Evolutionary conservation across 1,139 yeast species (phyloP).

Genomic region (Komagataea norvegica): DNA sequence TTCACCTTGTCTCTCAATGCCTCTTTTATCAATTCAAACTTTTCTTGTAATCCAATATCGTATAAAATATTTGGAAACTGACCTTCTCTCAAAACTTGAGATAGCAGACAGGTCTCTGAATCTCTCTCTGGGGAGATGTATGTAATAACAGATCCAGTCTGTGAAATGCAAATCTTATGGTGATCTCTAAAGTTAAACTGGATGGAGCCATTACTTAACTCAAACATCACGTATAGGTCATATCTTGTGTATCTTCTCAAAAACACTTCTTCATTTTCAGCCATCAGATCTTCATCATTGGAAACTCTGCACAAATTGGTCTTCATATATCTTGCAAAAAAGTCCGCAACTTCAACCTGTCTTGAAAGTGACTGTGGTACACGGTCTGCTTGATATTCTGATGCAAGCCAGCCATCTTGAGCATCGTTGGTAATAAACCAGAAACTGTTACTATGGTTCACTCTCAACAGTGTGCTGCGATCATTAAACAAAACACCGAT

Average conservation of each 20-base stretch:
- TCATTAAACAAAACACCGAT: constrained; percentile 91
- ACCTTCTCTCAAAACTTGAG: constrained; percentile 56
- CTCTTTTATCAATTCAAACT: constrained; percentile 30
- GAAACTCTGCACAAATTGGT: constrained; percentile 75
- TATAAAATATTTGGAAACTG: constrained; percentile 59
- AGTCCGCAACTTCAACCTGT: constrained; percentile 77
- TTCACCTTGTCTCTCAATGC: constrained; percentile 27
- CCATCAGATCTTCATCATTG: constrained; percentile 42
- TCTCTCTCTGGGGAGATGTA: constrained; percentile 76
- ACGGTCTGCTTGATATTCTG: constrained; percentile 51
- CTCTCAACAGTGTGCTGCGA: constrained; percentile 71
- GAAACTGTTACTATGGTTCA: constrained; percentile 58
- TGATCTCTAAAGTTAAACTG: constrained; percentile 96
- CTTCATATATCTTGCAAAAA: constrained; percentile 80
- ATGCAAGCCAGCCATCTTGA: constrained; percentile 68
- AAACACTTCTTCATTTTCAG: constrained; percentile 57
- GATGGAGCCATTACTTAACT: constrained; percentile 84
- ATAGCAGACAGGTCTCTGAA: constrained; percentile 64
- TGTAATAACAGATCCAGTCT: constrained; percentile 70
- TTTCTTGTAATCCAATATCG: constrained; percentile 45
- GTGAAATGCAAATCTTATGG: constrained; percentile 77
- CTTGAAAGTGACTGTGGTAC: constrained; percentile 61
- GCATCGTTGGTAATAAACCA: constrained; percentile 56
- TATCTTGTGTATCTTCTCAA: constrained; percentile 79
- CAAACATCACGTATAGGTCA: constrained; percentile 82